Evolutionary conservation across 257 asterid genomes (phyloP).

Genomic region (Osmanthus fragrans): DNA sequence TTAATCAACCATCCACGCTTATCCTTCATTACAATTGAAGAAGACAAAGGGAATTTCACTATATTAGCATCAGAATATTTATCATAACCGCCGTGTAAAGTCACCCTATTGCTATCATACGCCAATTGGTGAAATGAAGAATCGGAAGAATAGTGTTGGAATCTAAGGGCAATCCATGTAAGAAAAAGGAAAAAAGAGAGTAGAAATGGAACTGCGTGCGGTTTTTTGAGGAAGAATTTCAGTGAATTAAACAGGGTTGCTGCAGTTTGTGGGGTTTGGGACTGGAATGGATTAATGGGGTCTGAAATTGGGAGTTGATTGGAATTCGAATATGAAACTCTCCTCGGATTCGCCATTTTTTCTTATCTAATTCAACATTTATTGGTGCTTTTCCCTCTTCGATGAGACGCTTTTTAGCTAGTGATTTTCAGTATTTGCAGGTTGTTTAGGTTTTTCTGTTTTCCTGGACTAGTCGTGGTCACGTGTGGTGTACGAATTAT

Average conservation of each 20-base stretch:
- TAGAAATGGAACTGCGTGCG: slow-evolving; percentile 85
- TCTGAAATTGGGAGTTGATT: slow-evolving; percentile 61
- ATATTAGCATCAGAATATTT: slow-evolving; percentile 50
- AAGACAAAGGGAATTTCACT: slow-evolving; percentile 50
- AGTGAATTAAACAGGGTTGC: slow-evolving; percentile 46
- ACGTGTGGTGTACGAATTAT: too few relatives aligned
- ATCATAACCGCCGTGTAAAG: slow-evolving; percentile 24
- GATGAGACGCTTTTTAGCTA: too few relatives aligned
- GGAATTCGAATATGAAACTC: slow-evolving; percentile 49
- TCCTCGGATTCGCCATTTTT: slow-evolving; percentile 30
- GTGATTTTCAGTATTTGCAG: too few relatives aligned
- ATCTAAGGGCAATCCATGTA: slow-evolving; percentile 87
- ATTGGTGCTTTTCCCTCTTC: too few relatives aligned
- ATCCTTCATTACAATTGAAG: slow-evolving; percentile 65
- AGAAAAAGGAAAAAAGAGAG: slow-evolving; percentile 84
- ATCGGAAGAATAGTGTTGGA: slow-evolving; percentile 43
- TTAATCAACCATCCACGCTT: slow-evolving; percentile 88
- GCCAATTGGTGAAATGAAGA: slow-evolving; percentile 29
- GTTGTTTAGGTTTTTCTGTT: too few relatives aligned
- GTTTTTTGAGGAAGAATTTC: slow-evolving; percentile 76
- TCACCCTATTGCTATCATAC: background rate
- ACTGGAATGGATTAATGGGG: slow-evolving; percentile 48
- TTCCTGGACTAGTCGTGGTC: too few relatives aligned
- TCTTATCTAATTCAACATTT: too few relatives aligned
- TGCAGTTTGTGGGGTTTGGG: slow-evolving; percentile 43